These are phyloP conservation scores for Annulohypoxylon stygium DNA, from an alignment of 495 filamentous ascomycete species.

Conservation along the genomic window DNA sequence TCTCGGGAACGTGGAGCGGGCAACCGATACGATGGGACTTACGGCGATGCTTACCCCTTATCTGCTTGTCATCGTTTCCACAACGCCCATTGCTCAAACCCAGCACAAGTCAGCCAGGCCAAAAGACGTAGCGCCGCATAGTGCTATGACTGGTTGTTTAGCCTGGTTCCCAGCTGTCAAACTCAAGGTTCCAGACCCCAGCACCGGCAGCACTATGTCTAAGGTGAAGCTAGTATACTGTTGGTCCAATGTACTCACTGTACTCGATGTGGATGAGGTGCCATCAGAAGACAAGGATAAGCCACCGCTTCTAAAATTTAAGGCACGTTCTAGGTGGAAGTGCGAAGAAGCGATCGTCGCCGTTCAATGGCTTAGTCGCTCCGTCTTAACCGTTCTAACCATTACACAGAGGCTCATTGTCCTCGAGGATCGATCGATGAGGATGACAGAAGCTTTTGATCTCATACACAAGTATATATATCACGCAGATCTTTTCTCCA, in stretches of 20 bases:
- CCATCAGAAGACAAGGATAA: slow-evolving; percentile 75
- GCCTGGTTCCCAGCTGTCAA: slow-evolving; percentile 98
- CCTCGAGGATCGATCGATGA: slow-evolving; percentile 87
- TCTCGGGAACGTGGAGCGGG: slow-evolving; percentile 89
- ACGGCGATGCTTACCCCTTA: slow-evolving; percentile 98
- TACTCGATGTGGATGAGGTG: slow-evolving; percentile 85
- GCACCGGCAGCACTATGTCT: slow-evolving; percentile 68
- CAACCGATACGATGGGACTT: slow-evolving; percentile 88
- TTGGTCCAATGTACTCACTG: slow-evolving; percentile 96
- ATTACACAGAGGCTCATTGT: slow-evolving; percentile 94
- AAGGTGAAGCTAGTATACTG: slow-evolving; percentile 95
- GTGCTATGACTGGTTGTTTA: slow-evolving; percentile 90
- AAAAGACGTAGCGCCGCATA: slow-evolving; percentile 89
- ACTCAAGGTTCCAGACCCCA: slow-evolving; percentile 78
- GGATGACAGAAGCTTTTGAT: slow-evolving; percentile 93
- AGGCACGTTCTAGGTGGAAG: slow-evolving; percentile 88
- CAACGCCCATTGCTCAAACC: slow-evolving; percentile 93
- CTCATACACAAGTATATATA: slow-evolving; percentile 92
- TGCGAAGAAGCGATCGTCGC: slow-evolving; percentile 96
- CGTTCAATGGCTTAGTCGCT: slow-evolving; percentile 96
- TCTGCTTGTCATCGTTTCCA: slow-evolving; percentile 94
- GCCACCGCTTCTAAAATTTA: slow-evolving; percentile 82
- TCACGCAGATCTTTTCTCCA: slow-evolving; percentile 87
- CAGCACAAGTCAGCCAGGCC: slow-evolving; percentile 92
- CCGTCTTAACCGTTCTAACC: slow-evolving; percentile 90